Conservation (phyloP, 495 filamentous ascomycete genomes). For the Penicillium maclennaniae region DNA sequence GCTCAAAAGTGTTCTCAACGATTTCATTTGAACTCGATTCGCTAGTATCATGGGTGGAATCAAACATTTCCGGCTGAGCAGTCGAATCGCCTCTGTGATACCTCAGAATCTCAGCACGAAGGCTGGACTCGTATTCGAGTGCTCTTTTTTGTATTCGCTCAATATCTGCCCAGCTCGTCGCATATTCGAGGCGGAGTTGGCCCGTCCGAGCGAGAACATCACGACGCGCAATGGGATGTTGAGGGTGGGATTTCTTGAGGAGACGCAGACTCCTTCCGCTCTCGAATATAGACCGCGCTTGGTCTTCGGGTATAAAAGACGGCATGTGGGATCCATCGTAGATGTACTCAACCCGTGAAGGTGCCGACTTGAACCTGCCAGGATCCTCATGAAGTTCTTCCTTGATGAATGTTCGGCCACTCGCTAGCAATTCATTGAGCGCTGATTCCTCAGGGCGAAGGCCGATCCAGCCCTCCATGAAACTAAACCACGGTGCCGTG, state of each 20-base stretch:
- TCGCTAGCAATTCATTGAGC: constrained; percentile 39
- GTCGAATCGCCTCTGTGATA: constrained; percentile 25
- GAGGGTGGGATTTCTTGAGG: constrained; percentile 66
- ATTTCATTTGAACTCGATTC: constrained; percentile 6
- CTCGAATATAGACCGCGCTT: constrained; percentile 67
- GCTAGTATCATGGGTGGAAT: background rate
- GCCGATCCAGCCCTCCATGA: constrained; percentile 75
- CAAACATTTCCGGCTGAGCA: background rate
- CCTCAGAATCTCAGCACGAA: constrained; percentile 40
- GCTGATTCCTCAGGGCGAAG: constrained; percentile 54
- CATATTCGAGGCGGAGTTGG: constrained; percentile 63
- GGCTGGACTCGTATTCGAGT: constrained; percentile 55
- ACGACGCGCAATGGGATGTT: constrained; percentile 64
- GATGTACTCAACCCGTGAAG: constrained; percentile 53
- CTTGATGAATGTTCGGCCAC: constrained; percentile 55
- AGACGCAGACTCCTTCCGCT: constrained; percentile 73
- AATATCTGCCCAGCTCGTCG: constrained; percentile 73
- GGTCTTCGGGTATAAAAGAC: constrained; percentile 60
- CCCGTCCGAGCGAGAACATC: constrained; percentile 41
- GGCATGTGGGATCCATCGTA: constrained; percentile 61
- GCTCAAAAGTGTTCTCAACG: constrained; percentile 27
- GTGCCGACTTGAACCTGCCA: constrained; percentile 51
- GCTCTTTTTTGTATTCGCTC: constrained; percentile 58
- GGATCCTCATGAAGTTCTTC: constrained; percentile 48
- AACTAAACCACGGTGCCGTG: constrained; percentile 64